Evolutionary conservation across 2,329 filamentous ascomycete species (phyloP).

Genomic region (Penicillium hordei): DNA sequence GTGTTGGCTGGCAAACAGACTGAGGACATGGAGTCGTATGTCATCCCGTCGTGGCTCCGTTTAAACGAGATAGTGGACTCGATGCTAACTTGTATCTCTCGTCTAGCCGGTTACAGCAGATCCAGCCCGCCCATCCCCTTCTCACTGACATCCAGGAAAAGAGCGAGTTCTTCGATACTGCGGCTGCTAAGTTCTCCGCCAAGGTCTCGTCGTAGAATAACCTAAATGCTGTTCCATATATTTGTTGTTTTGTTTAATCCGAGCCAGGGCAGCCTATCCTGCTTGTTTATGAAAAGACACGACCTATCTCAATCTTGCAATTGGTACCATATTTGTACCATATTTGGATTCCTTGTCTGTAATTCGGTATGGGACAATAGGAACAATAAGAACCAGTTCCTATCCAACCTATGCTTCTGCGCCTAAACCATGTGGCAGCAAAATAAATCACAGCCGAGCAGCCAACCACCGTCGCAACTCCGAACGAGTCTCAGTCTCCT

Average conservation of each 20-base stretch:
- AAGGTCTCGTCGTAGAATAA: slow-evolving; percentile 59
- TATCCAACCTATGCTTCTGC: background rate
- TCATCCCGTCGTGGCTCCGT: slow-evolving; percentile 11
- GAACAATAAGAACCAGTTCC: background rate
- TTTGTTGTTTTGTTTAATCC: slow-evolving; percentile 24
- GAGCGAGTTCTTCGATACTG: slow-evolving; percentile 81
- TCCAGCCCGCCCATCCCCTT: slow-evolving; percentile 67
- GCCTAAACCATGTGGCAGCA: background rate
- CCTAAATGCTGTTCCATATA: slow-evolving; percentile 12
- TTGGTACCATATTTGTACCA: slow-evolving; percentile 13
- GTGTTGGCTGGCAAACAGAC: slow-evolving; percentile 72
- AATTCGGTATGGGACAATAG: background rate
- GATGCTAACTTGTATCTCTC: slow-evolving; percentile 20
- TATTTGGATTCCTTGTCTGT: background rate
- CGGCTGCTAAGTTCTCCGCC: slow-evolving; percentile 79
- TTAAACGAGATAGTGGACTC: no score
- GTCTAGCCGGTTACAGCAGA: slow-evolving; percentile 46
- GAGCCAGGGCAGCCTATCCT: slow-evolving; percentile 19
- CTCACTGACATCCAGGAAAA: slow-evolving; percentile 78
- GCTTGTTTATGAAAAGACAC: slow-evolving; percentile 28
- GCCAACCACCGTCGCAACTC: slow-evolving; percentile 33
- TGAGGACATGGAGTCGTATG: slow-evolving; percentile 62
- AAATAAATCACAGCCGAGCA: slow-evolving; percentile 23
- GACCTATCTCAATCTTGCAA: slow-evolving; percentile 21
- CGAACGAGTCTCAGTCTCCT: slow-evolving; percentile 28